Conservation (phyloP, 257 asterid genomes). For the Cynanchum wilfordii region DNA sequence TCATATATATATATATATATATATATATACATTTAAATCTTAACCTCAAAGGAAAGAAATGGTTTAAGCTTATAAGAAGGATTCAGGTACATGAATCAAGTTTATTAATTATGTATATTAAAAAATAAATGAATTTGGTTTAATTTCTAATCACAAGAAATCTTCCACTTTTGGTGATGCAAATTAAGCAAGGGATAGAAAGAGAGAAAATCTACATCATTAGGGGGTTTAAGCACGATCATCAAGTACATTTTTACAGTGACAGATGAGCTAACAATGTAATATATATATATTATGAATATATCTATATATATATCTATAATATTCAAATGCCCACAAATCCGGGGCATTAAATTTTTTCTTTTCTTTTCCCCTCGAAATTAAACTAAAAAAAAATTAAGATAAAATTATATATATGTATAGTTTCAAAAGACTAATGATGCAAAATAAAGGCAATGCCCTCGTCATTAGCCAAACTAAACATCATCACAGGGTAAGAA, state of each 20-base stretch:
- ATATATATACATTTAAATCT: not conserved
- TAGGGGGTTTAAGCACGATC: conserved; percentile 30
- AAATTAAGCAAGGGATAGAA: not conserved
- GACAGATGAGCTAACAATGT: conserved; percentile 35
- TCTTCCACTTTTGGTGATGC: conserved; percentile 5
- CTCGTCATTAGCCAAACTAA: conserved; percentile 24
- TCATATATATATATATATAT: too few species aligned
- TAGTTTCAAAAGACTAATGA: conserved; percentile 10
- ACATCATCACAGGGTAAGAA: conserved; percentile 11
- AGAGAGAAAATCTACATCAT: conserved; percentile 8
- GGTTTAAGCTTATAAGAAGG: not conserved
- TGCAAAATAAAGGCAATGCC: conserved; percentile 20
- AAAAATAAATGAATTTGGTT: not conserved
- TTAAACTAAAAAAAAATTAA: not conserved
- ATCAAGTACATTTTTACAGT: conserved; percentile 21
- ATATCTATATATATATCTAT: too few species aligned
- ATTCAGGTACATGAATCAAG: not conserved
- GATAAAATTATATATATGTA: too few species aligned
- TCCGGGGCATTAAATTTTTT: not conserved
- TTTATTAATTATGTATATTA: too few species aligned
- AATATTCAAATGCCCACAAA: conserved; percentile 6
- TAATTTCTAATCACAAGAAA: conserved; percentile 1
- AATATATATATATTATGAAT: not conserved
- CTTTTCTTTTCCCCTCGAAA: not conserved
- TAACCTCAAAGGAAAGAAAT: conserved; percentile 20